phyloP scores from a whole-genome alignment of 2,329 filamentous ascomycete species.

The Ophiocordyceps unilateralis region DNA sequence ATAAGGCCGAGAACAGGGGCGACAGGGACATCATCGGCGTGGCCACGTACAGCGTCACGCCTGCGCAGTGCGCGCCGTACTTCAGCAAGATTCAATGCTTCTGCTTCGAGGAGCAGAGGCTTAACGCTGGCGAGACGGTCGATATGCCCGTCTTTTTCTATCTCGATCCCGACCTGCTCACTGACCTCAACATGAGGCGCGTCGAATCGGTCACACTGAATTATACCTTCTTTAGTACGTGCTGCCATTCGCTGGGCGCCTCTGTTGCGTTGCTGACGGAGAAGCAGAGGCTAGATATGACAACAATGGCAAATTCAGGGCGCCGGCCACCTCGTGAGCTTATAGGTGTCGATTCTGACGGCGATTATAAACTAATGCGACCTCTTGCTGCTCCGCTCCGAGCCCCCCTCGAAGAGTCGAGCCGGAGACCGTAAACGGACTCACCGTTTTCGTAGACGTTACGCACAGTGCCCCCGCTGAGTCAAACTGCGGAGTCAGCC shows the following conservation, averaged over 20 bases:
- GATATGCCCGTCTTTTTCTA: constrained; percentile 99
- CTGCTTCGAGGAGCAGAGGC: constrained; percentile 91
- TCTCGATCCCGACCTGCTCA: constrained; percentile 86
- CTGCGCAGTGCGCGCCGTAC: constrained; percentile 87
- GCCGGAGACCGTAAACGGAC: no score
- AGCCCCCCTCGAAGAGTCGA: no score
- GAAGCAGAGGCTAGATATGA: constrained; percentile 26
- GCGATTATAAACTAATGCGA: no score
- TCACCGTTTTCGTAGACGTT: no score
- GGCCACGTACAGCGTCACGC: constrained; percentile 93
- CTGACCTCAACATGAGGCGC: constrained; percentile 80
- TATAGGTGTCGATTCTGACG: no score
- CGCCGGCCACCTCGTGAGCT: constrained; percentile 13
- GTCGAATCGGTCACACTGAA: constrained; percentile 91
- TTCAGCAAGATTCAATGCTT: constrained; percentile 99
- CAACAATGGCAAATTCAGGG: constrained; percentile 25
- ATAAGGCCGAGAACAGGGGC: constrained; percentile 85
- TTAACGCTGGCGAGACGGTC: constrained; percentile 90
- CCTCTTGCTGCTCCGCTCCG: no score
- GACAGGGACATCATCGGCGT: constrained; percentile 92
- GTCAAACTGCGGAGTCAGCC: background rate
- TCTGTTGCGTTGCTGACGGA: constrained; percentile 15
- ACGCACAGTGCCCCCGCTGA: background rate
- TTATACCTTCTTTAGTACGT: constrained; percentile 96
- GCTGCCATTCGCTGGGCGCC: background rate